phyloP scores from a whole-genome alignment of 371 early-diverging fungal genomes.

The Lichtheimia hyalospora region DNA sequence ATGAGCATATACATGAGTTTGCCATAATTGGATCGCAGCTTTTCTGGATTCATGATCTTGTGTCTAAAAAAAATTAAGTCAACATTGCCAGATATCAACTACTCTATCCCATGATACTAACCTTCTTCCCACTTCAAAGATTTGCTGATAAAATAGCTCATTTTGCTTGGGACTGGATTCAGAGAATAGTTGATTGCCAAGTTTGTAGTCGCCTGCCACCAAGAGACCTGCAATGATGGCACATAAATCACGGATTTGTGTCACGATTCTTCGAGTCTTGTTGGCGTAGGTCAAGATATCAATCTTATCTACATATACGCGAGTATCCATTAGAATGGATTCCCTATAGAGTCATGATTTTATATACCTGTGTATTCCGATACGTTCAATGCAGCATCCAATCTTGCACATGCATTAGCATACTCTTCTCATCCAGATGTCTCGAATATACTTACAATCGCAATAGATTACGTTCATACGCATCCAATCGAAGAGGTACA shows the following conservation, averaged over 20 bases:
- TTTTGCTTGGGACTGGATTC: constrained; percentile 81
- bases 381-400: constrained; percentile 93
- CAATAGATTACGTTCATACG: constrained; percentile 85
- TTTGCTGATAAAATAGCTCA: constrained; percentile 79
- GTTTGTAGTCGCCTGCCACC: constrained; percentile 77
- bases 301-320: constrained; percentile 73
- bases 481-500: constrained; percentile 88
- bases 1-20: constrained; percentile 92
- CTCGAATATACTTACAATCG: constrained; percentile 56
- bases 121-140: constrained; percentile 95
- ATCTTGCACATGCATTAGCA: constrained; percentile 19
- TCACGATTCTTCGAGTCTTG: constrained; percentile 87
- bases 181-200: constrained; percentile 83
- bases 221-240: constrained; percentile 90
- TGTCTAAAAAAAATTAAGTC: constrained; percentile 45
- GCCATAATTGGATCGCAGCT: constrained; percentile 93
- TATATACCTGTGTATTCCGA: constrained; percentile 59
- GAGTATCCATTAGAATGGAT: neutral
- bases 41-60: constrained; percentile 98
- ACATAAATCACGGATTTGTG: constrained; percentile 93
- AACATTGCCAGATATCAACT: neutral
- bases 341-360: neutral
- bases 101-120: constrained; percentile 7
- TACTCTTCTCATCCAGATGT: neutral
- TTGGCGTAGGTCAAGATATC: constrained; percentile 85